Evolutionary conservation across 2,329 filamentous ascomycete species (phyloP).

Genomic region (Lomentospora prolificans): DNA sequence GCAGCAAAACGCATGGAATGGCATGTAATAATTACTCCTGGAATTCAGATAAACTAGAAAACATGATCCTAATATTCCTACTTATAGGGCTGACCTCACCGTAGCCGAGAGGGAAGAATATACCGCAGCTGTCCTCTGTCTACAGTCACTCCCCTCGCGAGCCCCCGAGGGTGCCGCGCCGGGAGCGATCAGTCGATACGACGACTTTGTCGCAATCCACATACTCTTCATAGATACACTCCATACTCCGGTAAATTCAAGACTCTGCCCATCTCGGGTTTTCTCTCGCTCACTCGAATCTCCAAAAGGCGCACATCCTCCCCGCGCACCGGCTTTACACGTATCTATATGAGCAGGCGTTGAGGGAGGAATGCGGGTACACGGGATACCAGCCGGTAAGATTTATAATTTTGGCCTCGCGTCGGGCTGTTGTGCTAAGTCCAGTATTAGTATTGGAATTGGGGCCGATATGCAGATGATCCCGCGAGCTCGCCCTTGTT

Average conservation of each 20-base stretch:
- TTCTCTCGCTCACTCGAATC: background rate
- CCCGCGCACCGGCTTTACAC: conserved; percentile 22
- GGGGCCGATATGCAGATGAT: conserved; percentile 22
- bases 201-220: conserved; percentile 40
- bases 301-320: conserved; percentile 18
- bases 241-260: conserved; percentile 20
- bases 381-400: conserved; percentile 27
- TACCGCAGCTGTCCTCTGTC: conserved; percentile 33
- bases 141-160: conserved; percentile 27
- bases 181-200: conserved; percentile 34
- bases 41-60: background rate
- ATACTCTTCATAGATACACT: conserved; percentile 35
- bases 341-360: conserved; percentile 21
- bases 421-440: too few relatives aligned
- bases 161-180: conserved; percentile 24
- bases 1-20: conserved; percentile 7
- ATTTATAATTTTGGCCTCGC: too few relatives aligned
- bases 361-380: conserved; percentile 24
- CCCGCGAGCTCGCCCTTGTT: conserved; percentile 33
- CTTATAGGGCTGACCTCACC: conserved; percentile 16
- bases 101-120: conserved; percentile 24
- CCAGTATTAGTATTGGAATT: conserved; percentile 43
- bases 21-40: background rate
- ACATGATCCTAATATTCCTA: background rate
- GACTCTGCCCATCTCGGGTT: background rate